phyloP scores from a whole-genome alignment of 1,284 basidiomycete genomes.

The Athelia sp. region DNA sequence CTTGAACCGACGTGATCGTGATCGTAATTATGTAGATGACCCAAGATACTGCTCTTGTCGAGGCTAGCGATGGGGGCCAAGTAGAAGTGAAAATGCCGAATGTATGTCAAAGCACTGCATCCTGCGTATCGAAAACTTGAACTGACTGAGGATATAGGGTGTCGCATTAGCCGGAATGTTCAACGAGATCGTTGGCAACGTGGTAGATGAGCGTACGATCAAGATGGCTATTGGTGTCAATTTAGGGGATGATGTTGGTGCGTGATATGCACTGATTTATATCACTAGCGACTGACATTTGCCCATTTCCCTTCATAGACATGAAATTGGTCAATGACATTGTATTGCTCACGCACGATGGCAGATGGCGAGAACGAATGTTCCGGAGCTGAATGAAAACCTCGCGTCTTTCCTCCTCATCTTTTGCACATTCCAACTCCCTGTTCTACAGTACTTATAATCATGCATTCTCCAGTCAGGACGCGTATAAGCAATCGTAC shows the following conservation, averaged over 20 bases:
- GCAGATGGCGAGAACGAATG: neutral
- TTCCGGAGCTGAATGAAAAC: neutral
- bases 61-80: slow-evolving; percentile 70
- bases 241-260: slow-evolving; percentile 67
- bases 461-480: too few species aligned
- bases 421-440: too few species aligned
- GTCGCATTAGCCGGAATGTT: slow-evolving; percentile 48
- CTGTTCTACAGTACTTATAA: too few species aligned
- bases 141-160: slow-evolving; percentile 31
- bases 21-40: slow-evolving; percentile 34
- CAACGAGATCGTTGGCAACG: slow-evolving; percentile 75
- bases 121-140: neutral
- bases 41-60: slow-evolving; percentile 54
- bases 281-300: slow-evolving; percentile 4
- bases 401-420: too few species aligned
- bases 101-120: slow-evolving; percentile 29
- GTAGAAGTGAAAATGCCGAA: slow-evolving; percentile 49
- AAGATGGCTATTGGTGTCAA: slow-evolving; percentile 59
- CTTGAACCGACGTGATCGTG: too few species aligned
- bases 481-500: too few species aligned
- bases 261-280: slow-evolving; percentile 19
- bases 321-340: slow-evolving; percentile 62
- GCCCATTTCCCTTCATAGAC: slow-evolving; percentile 39
- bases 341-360: slow-evolving; percentile 43
- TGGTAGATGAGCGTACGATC: slow-evolving; percentile 54